These are phyloP conservation scores for Chalaropsis ovoidea DNA, from an alignment of 2,329 filamentous ascomycete species.

Conservation along the genomic window DNA sequence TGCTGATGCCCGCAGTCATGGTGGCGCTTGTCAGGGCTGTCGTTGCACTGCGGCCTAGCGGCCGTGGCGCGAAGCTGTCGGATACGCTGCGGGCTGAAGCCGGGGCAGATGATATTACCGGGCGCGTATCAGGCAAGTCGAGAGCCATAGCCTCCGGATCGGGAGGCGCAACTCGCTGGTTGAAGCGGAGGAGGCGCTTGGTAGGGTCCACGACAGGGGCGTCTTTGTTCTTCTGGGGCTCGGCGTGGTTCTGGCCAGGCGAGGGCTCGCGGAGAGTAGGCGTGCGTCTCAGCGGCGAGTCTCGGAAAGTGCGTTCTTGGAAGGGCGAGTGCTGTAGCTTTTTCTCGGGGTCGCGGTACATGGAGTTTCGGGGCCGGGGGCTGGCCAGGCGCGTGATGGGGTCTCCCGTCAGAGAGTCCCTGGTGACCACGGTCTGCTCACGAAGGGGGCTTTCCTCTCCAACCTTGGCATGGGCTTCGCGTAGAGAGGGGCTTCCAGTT, in stretches of 20 bases:
- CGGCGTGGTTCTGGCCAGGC: conserved; percentile 34
- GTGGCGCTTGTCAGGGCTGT: neutral
- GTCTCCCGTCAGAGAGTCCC: conserved; percentile 24
- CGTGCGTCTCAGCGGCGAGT: conserved; percentile 33
- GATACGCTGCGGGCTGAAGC: conserved; percentile 34
- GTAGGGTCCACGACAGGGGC: neutral
- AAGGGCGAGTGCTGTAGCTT: conserved; percentile 30
- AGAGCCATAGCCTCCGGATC: neutral
- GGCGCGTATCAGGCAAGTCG: neutral
- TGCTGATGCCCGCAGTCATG: neutral
- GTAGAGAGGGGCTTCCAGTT: neutral
- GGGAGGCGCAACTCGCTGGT: conserved; percentile 7
- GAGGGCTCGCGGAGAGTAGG: conserved; percentile 36
- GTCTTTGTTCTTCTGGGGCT: conserved; percentile 37
- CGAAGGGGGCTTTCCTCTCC: conserved; percentile 34
- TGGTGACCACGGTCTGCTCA: conserved; percentile 41
- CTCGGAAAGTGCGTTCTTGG: conserved; percentile 25
- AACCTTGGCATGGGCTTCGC: conserved; percentile 31
- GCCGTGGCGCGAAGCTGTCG: conserved; percentile 30
- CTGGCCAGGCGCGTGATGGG: conserved; percentile 26
- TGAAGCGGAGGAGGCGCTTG: conserved; percentile 5
- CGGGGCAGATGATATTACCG: neutral
- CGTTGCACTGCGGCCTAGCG: conserved; percentile 12
- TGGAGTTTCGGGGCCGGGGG: conserved; percentile 14
- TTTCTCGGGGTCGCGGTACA: conserved; percentile 25